A percentile compares a stretch with the other conserved stretches of the same genome.
Conservation (phyloP, 2,329 filamentous ascomycete species). For the Cladophialophora exuberans region DNA sequence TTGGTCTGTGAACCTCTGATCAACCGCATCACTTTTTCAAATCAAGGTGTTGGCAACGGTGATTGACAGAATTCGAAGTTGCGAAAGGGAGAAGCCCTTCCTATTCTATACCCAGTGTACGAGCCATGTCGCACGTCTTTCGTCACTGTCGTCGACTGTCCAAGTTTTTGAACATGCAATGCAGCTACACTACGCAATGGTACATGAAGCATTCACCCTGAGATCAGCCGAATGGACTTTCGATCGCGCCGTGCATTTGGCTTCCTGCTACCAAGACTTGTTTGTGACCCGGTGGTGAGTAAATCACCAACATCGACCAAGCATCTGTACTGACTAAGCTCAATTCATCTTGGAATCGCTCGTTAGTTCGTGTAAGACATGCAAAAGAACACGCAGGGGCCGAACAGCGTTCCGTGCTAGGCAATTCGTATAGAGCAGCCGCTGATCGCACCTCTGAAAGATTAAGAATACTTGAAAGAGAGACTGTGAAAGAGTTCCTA, state of each 20-base stretch:
- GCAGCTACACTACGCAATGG: too few species aligned
- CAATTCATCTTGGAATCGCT: not conserved
- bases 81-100: not conserved
- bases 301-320: not conserved
- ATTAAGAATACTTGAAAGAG: not conserved
- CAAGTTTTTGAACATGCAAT: too few species aligned
- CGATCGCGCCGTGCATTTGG: too few species aligned
- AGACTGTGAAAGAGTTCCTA: not conserved
- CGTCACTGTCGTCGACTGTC: too few species aligned
- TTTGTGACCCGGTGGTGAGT: too few species aligned
- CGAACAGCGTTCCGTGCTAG: not conserved
- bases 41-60: not conserved
- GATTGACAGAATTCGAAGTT: not conserved
- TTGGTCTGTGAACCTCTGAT: not conserved
- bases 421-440: not conserved
- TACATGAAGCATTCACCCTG: too few species aligned
- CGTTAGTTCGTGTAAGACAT: not conserved
- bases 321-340: constrained; percentile 3
- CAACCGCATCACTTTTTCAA: not conserved
- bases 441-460: constrained; percentile 1
- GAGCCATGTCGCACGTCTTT: not conserved
- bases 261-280: too few species aligned
- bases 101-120: not conserved
- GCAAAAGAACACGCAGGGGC: constrained; percentile 11
- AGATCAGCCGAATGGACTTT: too few species aligned